Evolutionary conservation across 2,329 filamentous ascomycete genomes (phyloP).

Genomic region (Xylariaceae sp.): DNA sequence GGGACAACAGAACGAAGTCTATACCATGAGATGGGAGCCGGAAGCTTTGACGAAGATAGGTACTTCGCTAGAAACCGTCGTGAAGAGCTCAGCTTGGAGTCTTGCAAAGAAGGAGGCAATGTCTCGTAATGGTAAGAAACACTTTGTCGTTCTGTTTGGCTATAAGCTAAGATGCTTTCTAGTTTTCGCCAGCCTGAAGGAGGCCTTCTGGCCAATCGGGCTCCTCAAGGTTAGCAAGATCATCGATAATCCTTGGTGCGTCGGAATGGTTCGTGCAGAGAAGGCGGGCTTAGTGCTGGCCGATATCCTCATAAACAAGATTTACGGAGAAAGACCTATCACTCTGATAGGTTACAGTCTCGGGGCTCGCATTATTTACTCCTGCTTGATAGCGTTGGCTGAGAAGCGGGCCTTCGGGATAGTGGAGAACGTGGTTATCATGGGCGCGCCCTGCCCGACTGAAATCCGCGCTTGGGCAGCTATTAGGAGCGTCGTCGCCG

Average conservation of each 20-base stretch:
- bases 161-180: constrained; percentile 19
- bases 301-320: constrained; percentile 78
- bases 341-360: constrained; percentile 82
- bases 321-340: constrained; percentile 80
- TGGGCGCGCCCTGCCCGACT: constrained; percentile 79
- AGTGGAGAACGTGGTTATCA: constrained; percentile 80
- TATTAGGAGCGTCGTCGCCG: constrained; percentile 77
- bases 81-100: constrained; percentile 80
- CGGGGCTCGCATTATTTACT: constrained; percentile 80
- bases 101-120: constrained; percentile 60
- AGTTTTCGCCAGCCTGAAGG: constrained; percentile 61
- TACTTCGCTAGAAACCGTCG: constrained; percentile 73
- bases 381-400: constrained; percentile 76
- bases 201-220: constrained; percentile 62
- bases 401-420: constrained; percentile 80
- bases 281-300: constrained; percentile 73
- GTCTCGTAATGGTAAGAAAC: constrained; percentile 49
- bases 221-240: constrained; percentile 72
- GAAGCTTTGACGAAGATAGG: constrained; percentile 78
- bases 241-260: constrained; percentile 79
- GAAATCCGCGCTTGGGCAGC: constrained; percentile 73
- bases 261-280: constrained; percentile 75
- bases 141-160: neutral
- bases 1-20: constrained; percentile 73
- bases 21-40: constrained; percentile 82